phyloP scores from a whole-genome alignment of 768 basidiomycete species.

The Symmetrospora coprosmae region DNA sequence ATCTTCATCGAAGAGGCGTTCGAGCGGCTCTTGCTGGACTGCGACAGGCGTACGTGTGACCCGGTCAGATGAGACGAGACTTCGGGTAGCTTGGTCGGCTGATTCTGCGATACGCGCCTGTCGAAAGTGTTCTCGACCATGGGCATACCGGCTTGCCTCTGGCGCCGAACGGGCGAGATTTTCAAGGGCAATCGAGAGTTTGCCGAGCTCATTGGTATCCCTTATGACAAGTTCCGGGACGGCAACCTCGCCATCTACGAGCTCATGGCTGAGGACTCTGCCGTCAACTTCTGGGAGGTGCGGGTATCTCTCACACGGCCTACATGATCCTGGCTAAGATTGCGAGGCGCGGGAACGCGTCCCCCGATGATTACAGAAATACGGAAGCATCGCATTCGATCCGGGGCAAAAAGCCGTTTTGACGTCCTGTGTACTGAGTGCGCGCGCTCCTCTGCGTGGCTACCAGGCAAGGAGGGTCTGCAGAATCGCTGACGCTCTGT shows the following conservation, averaged over 20 bases:
- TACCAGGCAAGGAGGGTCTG: too few relatives aligned
- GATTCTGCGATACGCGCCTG: too few relatives aligned
- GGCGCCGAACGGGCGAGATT: constrained; percentile 93
- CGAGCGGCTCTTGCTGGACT: constrained; percentile 83
- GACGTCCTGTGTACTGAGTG: constrained; percentile 63
- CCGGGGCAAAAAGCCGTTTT: constrained; percentile 82
- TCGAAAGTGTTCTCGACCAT: constrained; percentile 76
- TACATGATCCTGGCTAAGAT: too few relatives aligned
- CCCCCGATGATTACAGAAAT: constrained; percentile 50
- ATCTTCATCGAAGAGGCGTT: constrained; percentile 98
- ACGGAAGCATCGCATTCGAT: constrained; percentile 80
- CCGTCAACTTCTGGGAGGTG: constrained; percentile 96
- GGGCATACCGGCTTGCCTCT: constrained; percentile 85
- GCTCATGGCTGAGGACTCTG: constrained; percentile 91
- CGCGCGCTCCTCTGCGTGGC: too few relatives aligned
- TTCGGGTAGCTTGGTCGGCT: too few relatives aligned
- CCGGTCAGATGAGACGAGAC: too few relatives aligned
- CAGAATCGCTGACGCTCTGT: not conserved
- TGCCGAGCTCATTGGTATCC: constrained; percentile 72
- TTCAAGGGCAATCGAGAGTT: constrained; percentile 98
- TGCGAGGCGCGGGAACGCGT: too few relatives aligned
- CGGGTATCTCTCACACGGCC: constrained; percentile 28
- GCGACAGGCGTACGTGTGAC: constrained; percentile 55
- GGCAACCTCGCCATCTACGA: constrained; percentile 93
- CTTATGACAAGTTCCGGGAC: constrained; percentile 77